Evolutionary conservation across 2,329 filamentous ascomycete genomes (phyloP).

Genomic region (Alternaria rosae): DNA sequence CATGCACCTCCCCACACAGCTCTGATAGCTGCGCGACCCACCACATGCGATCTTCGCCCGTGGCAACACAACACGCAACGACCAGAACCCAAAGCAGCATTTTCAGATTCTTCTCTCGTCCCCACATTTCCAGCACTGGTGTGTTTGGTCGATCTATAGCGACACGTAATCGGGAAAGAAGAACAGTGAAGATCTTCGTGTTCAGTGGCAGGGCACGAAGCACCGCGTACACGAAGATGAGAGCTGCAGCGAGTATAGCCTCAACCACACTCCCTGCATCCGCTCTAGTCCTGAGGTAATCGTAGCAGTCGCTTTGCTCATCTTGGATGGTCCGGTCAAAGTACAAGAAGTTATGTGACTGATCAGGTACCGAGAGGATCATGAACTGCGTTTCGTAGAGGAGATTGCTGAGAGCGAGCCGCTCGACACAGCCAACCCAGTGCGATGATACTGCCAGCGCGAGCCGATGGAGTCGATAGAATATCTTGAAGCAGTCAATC

Average conservation of each 20-base stretch:
- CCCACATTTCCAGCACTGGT: slow-evolving; percentile 12
- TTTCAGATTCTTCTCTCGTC: slow-evolving; percentile 22
- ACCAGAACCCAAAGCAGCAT: slow-evolving; percentile 34
- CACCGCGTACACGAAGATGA: slow-evolving; percentile 34
- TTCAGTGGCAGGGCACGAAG: slow-evolving; percentile 29
- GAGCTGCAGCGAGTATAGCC: slow-evolving; percentile 17
- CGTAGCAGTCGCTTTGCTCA: neutral
- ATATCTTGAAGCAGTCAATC: slow-evolving; percentile 38
- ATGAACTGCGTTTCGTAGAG: slow-evolving; percentile 33
- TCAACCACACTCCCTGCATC: slow-evolving; percentile 32
- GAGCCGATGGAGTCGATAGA: slow-evolving; percentile 35
- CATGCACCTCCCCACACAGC: slow-evolving; percentile 11
- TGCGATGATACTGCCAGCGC: slow-evolving; percentile 26
- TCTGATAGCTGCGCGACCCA: slow-evolving; percentile 25
- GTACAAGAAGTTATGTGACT: slow-evolving; percentile 22
- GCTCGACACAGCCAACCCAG: slow-evolving; percentile 21
- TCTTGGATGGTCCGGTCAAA: slow-evolving; percentile 15
- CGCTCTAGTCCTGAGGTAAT: slow-evolving; percentile 8
- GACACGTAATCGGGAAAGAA: slow-evolving; percentile 1
- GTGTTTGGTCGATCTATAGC: neutral
- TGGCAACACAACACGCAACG: slow-evolving; percentile 22
- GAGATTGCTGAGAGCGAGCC: slow-evolving; percentile 27
- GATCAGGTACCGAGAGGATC: slow-evolving; percentile 29
- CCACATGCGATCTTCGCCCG: slow-evolving; percentile 15
- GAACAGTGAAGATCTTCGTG: slow-evolving; percentile 26